These are phyloP conservation scores for Xylaria digitata DNA, from an alignment of 2,329 filamentous ascomycete genomes.

Conservation along the genomic window DNA sequence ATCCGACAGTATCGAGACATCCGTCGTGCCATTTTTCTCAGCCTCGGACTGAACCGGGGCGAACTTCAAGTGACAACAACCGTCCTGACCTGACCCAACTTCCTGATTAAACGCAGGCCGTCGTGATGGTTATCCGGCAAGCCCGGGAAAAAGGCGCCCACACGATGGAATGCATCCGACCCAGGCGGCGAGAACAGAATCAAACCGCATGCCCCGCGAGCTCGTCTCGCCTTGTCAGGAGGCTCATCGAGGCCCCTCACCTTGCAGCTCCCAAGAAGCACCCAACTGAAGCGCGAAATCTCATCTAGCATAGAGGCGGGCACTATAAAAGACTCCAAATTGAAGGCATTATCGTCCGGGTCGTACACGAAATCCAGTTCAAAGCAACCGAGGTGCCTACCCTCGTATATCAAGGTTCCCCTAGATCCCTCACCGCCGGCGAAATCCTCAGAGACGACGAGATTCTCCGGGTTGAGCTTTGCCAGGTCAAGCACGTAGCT, in stretches of 20 bases:
- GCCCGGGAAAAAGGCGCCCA: slow-evolving; percentile 4
- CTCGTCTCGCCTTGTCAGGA: background rate
- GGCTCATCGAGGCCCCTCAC: background rate
- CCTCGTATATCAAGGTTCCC: slow-evolving; percentile 5
- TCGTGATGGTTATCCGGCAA: slow-evolving; percentile 11
- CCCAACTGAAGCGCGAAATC: slow-evolving; percentile 4
- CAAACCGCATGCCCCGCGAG: slow-evolving; percentile 6
- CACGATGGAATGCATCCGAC: background rate
- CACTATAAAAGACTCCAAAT: background rate
- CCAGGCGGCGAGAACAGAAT: background rate
- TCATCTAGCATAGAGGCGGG: slow-evolving; percentile 9
- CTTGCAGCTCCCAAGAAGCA: slow-evolving; percentile 8
- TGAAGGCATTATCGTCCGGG: slow-evolving; percentile 5
- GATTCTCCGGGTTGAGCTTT: background rate
- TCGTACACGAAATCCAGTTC: slow-evolving; percentile 13
- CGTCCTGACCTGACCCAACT: background rate
- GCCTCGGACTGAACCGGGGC: no score
- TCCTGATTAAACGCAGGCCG: background rate
- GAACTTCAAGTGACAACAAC: slow-evolving; percentile 1
- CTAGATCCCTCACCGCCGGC: slow-evolving; percentile 1
- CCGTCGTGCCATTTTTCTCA: no score
- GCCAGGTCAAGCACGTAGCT: slow-evolving; percentile 9
- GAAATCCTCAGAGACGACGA: slow-evolving; percentile 2
- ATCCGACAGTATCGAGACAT: background rate
- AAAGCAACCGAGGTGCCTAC: slow-evolving; percentile 6